These are phyloP conservation scores for Phytophthora capsici DNA, from an alignment of 352 stramenopile genomes.

Conservation along the genomic window DNA sequence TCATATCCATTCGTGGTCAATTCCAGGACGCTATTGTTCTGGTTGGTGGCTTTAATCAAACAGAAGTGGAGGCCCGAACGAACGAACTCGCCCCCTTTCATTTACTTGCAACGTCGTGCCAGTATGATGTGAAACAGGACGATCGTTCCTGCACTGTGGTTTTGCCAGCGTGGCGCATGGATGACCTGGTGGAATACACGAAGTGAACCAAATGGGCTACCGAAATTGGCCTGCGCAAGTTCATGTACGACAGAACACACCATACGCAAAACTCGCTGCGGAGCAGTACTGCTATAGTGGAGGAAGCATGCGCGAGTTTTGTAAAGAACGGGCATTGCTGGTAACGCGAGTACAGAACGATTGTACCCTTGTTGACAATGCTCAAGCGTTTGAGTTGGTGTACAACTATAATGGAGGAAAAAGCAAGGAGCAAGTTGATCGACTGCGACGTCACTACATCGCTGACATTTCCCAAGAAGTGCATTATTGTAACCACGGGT, in stretches of 20 bases:
- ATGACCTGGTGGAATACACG: slow-evolving; percentile 27
- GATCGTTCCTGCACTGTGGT: no score
- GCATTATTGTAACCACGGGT: background rate
- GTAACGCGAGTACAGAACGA: background rate
- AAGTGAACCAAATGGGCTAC: slow-evolving; percentile 27
- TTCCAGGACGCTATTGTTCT: slow-evolving; percentile 6
- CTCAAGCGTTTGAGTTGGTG: no score
- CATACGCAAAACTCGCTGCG: background rate
- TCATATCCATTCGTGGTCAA: slow-evolving; percentile 2
- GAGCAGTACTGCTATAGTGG: background rate
- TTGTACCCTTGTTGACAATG: background rate
- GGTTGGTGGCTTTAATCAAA: no score
- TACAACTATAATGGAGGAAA: no score
- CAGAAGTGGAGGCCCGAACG: no score
- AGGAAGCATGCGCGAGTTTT: background rate
- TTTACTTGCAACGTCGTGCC: no score
- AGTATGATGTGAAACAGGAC: no score
- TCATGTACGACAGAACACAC: no score
- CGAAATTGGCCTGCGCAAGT: background rate
- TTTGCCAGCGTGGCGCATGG: no score
- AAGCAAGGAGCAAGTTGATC: no score
- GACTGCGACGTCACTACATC: no score
- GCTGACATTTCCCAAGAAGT: background rate
- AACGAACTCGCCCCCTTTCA: no score
- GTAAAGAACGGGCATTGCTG: background rate